Conservation (phyloP, 108 stramenopile genomes). For the Schizochytrium sp. region DNA sequence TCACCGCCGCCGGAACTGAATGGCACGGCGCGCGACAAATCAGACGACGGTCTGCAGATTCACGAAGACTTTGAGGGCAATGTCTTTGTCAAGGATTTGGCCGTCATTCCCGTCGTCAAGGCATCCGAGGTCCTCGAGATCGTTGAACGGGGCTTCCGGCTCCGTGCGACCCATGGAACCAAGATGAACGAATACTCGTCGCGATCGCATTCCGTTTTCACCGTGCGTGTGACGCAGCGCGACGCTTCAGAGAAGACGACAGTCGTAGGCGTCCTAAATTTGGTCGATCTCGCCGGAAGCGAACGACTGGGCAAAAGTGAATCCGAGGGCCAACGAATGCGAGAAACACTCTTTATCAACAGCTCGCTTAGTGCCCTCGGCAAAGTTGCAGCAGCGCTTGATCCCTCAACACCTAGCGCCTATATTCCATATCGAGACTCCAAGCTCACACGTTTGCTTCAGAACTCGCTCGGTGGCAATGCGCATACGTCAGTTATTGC, state of each 20-base stretch:
- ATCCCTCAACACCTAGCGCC: slow-evolving; percentile 29
- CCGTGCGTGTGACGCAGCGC: slow-evolving; percentile 22
- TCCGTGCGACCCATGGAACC: slow-evolving; percentile 52
- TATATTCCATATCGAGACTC: slow-evolving; percentile 89
- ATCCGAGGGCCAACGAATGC: slow-evolving; percentile 48
- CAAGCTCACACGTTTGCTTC: slow-evolving; percentile 85
- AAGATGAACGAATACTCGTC: slow-evolving; percentile 47
- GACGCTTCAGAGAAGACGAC: slow-evolving; percentile 9
- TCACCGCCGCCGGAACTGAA: neutral
- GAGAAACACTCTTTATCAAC: slow-evolving; percentile 54
- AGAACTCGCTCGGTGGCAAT: slow-evolving; percentile 90
- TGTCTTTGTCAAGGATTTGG: slow-evolving; percentile 52
- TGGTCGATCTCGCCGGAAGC: slow-evolving; percentile 33
- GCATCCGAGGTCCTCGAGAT: slow-evolving; percentile 40
- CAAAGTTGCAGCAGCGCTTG: slow-evolving; percentile 36
- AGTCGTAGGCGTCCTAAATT: slow-evolving; percentile 24
- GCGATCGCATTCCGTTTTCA: slow-evolving; percentile 29
- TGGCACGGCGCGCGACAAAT: neutral
- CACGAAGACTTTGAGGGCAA: slow-evolving; percentile 50
- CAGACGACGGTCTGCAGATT: slow-evolving; percentile 30
- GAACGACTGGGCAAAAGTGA: slow-evolving; percentile 47
- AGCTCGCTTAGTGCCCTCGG: slow-evolving; percentile 50
- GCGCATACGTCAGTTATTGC: slow-evolving; percentile 91
- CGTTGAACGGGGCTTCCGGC: slow-evolving; percentile 36
- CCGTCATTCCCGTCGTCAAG: slow-evolving; percentile 39